Percentiles rank a stretch among this genome's conserved stretches.
phyloP scores from a whole-genome alignment of 2,329 filamentous ascomycete genomes.

The Colletotrichum gloeosporioides region DNA sequence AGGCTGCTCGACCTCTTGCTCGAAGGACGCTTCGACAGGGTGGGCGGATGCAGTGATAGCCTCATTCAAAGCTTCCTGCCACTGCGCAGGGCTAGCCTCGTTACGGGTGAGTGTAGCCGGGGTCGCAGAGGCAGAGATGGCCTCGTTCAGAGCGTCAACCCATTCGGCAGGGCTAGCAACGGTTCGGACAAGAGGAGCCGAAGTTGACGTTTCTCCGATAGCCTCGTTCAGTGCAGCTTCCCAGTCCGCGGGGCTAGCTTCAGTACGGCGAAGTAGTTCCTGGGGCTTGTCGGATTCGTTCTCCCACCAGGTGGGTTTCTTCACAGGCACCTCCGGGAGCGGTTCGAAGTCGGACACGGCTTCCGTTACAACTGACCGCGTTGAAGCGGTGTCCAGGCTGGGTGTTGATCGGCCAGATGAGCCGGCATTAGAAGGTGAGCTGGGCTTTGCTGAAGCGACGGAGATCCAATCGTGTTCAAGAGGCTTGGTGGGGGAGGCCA shows the following conservation, averaged over 20 bases:
- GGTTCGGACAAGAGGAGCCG: neutral
- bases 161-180: constrained; percentile 14
- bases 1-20: neutral
- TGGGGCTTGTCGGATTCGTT: neutral
- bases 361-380: neutral
- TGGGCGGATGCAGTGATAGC: neutral
- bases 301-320: constrained; percentile 19
- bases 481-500: neutral
- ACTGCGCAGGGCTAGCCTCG: constrained; percentile 9
- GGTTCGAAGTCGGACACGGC: constrained; percentile 8
- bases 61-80: constrained; percentile 23
- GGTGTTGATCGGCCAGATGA: constrained; percentile 11
- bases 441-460: neutral
- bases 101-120: neutral
- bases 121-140: neutral
- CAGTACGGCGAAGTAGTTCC: neutral
- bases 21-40: neutral
- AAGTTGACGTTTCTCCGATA: neutral
- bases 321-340: neutral
- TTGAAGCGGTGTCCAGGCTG: constrained; percentile 10
- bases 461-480: constrained; percentile 26
- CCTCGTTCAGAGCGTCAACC: constrained; percentile 20
- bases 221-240: constrained; percentile 14
- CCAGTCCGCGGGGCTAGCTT: constrained; percentile 20
- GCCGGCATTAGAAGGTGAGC: neutral